phyloP scores from a whole-genome alignment of 164 flowering plant species.

The Aristolochia fimbriata region DNA sequence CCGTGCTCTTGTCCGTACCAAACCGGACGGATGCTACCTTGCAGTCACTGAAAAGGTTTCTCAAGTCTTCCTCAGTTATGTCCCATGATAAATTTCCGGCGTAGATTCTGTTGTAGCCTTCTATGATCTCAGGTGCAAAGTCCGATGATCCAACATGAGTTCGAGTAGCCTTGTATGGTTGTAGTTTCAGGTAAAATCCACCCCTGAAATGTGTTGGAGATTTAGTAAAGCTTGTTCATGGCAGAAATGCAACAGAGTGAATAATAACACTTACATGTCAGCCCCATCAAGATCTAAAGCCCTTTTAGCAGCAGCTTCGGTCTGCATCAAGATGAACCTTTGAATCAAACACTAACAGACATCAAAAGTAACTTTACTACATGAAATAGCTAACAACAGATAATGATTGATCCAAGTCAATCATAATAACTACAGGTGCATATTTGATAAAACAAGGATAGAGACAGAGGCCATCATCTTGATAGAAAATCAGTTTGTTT shows the following conservation, averaged over 20 bases:
- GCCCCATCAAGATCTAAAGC: conserved; percentile 84
- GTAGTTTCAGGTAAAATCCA: conserved; percentile 69
- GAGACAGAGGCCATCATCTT: too few relatives aligned
- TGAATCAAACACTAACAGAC: too few relatives aligned
- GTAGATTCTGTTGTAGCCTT: conserved; percentile 83
- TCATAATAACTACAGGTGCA: too few relatives aligned
- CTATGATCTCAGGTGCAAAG: conserved; percentile 58
- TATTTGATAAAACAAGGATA: too few relatives aligned
- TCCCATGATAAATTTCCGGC: conserved; percentile 91
- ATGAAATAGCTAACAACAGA: too few relatives aligned
- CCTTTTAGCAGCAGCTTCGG: conserved; percentile 88
- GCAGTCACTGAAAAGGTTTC: conserved; percentile 58
- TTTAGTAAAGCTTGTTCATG: not conserved
- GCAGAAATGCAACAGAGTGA: not conserved
- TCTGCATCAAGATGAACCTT: conserved; percentile 34
- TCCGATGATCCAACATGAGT: conserved; percentile 13
- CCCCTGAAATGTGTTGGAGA: conserved; percentile 43
- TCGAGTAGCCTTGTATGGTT: conserved; percentile 46
- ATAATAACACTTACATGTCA: conserved; percentile 63
- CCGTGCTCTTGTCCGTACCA: conserved; percentile 75
- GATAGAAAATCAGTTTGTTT: too few relatives aligned
- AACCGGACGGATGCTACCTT: conserved; percentile 61
- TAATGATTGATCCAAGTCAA: too few relatives aligned
- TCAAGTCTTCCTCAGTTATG: conserved; percentile 70
- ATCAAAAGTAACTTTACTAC: too few relatives aligned